Base-by-base conservation (phyloP, 805 yeast genomes). In the Naumovozyma castellii region DNA sequence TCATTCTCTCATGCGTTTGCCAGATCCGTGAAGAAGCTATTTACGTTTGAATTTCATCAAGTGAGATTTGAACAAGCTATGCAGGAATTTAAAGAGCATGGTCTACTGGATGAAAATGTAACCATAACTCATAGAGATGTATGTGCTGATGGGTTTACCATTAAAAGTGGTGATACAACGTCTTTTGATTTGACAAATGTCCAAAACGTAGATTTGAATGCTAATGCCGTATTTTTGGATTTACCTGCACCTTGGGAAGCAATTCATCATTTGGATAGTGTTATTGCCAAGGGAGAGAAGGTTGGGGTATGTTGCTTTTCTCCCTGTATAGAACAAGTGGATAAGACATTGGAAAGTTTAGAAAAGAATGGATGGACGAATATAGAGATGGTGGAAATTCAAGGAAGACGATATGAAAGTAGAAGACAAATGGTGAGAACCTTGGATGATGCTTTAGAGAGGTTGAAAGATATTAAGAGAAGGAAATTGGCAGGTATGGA, bases 191-290 rank as follows among this genome's bases (percentile, higher is more conserved):
- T 50, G 32, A 51, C 46, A n/a, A 53, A 54, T 5, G 39, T 49
- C 0, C 51, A 45, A 4, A 49, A 45, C 9, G 33, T 47, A 15
- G 37, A 37, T 12, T 49, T 81, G n/a, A 62, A 71, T 32, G 94
- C 87, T 0, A 80, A 80, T 41, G 78, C 80, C 2, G 75, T 92
- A 0, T 92, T 92, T 54, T 69, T 92, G 46, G 99, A 92, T 58
- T 70, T 92, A 36, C 99, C 99, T 3, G 79, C 95, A 4, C 98
- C 99, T 6, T 90, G 97, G 97, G 78, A 77, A 29, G 98, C 98
- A 4, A 82, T 92, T 39, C 85, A 86, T 5, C 80, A 82, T 60
- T 63, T 90, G 35, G 64, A 68, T 10, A 38, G 50, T 2, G 94
- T 83, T 1, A 70, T 84, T 13, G 64, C 82, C 6, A 59, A 65